phyloP scores from a whole-genome alignment of 1,284 basidiomycete genomes.

The Puccinia coronata region DNA sequence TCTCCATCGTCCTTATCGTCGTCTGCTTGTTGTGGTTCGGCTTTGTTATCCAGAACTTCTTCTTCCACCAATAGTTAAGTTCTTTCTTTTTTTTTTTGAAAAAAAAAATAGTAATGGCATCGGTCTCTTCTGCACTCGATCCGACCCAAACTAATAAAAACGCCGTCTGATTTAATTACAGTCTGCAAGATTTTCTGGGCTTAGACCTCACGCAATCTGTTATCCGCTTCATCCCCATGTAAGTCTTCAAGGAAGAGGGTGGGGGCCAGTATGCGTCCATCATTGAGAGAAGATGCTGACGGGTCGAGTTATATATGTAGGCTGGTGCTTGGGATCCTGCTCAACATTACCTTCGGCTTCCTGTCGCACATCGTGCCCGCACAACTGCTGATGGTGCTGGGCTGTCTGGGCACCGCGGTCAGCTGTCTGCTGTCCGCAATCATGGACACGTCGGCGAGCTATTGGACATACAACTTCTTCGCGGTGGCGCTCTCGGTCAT shows the following conservation, averaged over 20 bases:
- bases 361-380: conserved; percentile 30
- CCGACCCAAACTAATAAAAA: too few relatives aligned
- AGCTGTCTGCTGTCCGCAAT: conserved; percentile 24
- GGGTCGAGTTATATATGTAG: neutral
- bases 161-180: too few relatives aligned
- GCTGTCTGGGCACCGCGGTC: conserved; percentile 20
- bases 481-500: conserved; percentile 32
- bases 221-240: conserved; percentile 44
- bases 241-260: neutral
- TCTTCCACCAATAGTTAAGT: conserved; percentile 44
- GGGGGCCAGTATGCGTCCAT: neutral
- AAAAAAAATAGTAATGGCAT: too few relatives aligned
- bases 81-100: neutral
- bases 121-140: too few relatives aligned
- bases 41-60: conserved; percentile 43
- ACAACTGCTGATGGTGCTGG: conserved; percentile 33
- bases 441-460: conserved; percentile 41
- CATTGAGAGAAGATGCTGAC: neutral
- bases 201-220: conserved; percentile 23
- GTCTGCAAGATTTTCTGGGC: conserved; percentile 40
- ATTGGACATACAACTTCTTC: conserved; percentile 46
- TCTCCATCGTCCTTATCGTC: conserved; percentile 20
- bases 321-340: conserved; percentile 25
- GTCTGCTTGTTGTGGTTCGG: conserved; percentile 35
- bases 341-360: conserved; percentile 34